Evolutionary conservation across 2,329 filamentous ascomycete genomes (phyloP), one percentile per base, ranked within the genome.

Genomic region (Teratosphaeria viscida): DNA sequence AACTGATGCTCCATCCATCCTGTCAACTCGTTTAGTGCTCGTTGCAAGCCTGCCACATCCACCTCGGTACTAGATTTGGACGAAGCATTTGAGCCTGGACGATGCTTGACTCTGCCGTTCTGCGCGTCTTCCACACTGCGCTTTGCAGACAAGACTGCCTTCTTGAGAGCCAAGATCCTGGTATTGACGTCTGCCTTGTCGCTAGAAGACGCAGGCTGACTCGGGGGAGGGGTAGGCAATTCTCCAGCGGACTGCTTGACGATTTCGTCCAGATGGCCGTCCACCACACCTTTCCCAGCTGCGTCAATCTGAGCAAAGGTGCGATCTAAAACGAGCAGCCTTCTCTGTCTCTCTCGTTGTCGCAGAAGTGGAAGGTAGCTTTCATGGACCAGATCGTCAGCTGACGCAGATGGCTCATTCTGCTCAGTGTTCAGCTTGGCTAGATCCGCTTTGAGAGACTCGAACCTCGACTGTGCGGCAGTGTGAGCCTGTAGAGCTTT

Each of bases 1-100:
- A 72, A 62, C 61, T 71, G 70, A 16, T 59, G 61, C 57, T 72
- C 70, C 65, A 72, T 72, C 70, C 70, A 72, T 14, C 58, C 59
- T 2, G 69, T 72, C 39, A 72, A 65, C 56, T 67, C 67, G n/a
- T 67, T 67, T 27, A 69, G 64, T 1, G 70, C 65, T 52, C 64
- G 64, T 59, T 72, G 68, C 14, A 72, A 57, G 1, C 66, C 69
- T 29, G 63, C 56, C 12, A 69, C 55, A 29, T 70, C 68, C 5
- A 61, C 62, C 19, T 62, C 55, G 1, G 61, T 57, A 32, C 62
- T 55, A 32, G n/a, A 53, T 52, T 2, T 60, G 32, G 27, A 57
- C 32, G 19, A 57, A 29, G 8, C 57, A 58, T 23, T 55, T 56
- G 39, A 32, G 5, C 2, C 54, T 12, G n/a, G 47, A 26, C 12